Evolutionary conservation across 495 filamentous ascomycete species (phyloP).

Genomic region (Cercophora sp.): DNA sequence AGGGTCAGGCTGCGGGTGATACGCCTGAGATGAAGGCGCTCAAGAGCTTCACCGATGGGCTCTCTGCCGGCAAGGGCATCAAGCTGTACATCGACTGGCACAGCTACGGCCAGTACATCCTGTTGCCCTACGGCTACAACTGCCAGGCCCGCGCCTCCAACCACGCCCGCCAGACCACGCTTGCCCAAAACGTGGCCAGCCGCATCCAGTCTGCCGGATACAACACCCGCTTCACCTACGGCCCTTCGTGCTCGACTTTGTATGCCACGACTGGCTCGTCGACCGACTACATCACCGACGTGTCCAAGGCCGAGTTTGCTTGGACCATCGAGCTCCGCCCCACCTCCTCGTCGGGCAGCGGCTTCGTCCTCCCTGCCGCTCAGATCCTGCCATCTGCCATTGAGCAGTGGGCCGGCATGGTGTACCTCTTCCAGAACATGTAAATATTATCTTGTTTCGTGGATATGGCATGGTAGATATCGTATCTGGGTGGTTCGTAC

Average conservation of each 20-base stretch:
- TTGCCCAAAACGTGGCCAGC: slow-evolving; percentile 37
- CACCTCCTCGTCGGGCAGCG: slow-evolving; percentile 36
- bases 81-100: slow-evolving; percentile 62
- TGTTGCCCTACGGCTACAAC: slow-evolving; percentile 34
- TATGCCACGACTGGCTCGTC: slow-evolving; percentile 54
- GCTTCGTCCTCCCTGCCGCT: slow-evolving; percentile 54
- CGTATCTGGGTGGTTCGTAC: too few species aligned
- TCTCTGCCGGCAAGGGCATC: slow-evolving; percentile 43
- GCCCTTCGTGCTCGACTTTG: slow-evolving; percentile 55
- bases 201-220: slow-evolving; percentile 44
- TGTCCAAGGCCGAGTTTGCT: slow-evolving; percentile 47
- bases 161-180: slow-evolving; percentile 41
- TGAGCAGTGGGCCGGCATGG: slow-evolving; percentile 54
- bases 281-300: slow-evolving; percentile 53
- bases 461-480: too few species aligned
- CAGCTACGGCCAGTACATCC: slow-evolving; percentile 49
- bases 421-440: slow-evolving; percentile 50
- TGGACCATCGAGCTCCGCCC: slow-evolving; percentile 53
- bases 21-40: slow-evolving; percentile 50
- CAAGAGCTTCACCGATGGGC: slow-evolving; percentile 30
- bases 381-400: slow-evolving; percentile 50
- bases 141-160: slow-evolving; percentile 40
- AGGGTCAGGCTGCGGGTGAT: slow-evolving; percentile 42
- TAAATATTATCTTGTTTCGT: slow-evolving; percentile 1
- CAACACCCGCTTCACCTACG: slow-evolving; percentile 46